These are phyloP conservation scores for Crinitomyces ghanaensis DNA, from an alignment of 805 yeast species.

Conservation along the genomic window DNA sequence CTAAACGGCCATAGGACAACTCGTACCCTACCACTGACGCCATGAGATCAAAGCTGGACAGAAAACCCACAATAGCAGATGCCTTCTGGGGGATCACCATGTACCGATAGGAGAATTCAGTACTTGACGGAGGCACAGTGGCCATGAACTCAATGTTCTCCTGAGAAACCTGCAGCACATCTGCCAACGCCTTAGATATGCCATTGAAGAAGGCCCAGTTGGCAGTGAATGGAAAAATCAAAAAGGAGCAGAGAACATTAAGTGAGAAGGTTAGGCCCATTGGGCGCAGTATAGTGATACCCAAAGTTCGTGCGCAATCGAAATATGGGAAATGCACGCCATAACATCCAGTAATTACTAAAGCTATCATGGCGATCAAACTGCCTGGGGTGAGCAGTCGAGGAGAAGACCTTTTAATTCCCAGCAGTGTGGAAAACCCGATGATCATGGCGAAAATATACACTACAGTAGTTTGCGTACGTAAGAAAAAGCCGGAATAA, in stretches of 20 bases:
- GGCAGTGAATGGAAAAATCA: constrained; percentile 22
- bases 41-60: constrained; percentile 7
- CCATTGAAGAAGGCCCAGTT: constrained; percentile 14
- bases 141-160: constrained; percentile 7
- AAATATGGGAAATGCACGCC: constrained; percentile 19
- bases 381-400: constrained; percentile 18
- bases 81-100: constrained; percentile 1
- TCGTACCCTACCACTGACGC: constrained; percentile 12
- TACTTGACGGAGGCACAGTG: constrained; percentile 12
- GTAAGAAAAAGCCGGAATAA: constrained; percentile 17
- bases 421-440: constrained; percentile 12
- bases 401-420: constrained; percentile 11
- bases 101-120: constrained; percentile 4
- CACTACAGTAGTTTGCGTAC: constrained; percentile 14
- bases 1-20: constrained; percentile 19
- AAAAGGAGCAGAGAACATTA: constrained; percentile 13
- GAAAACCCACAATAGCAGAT: constrained; percentile 11
- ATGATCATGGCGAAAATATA: constrained; percentile 17
- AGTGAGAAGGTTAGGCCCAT: constrained; percentile 19
- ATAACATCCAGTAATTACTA: constrained; percentile 16
- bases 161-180: constrained; percentile 9
- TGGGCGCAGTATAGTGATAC: constrained; percentile 16
- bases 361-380: constrained; percentile 15
- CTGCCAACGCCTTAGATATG: constrained; percentile 10
- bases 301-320: constrained; percentile 11